Base-by-base conservation (phyloP, 106 monocot species). In the Agapanthus africanus region DNA sequence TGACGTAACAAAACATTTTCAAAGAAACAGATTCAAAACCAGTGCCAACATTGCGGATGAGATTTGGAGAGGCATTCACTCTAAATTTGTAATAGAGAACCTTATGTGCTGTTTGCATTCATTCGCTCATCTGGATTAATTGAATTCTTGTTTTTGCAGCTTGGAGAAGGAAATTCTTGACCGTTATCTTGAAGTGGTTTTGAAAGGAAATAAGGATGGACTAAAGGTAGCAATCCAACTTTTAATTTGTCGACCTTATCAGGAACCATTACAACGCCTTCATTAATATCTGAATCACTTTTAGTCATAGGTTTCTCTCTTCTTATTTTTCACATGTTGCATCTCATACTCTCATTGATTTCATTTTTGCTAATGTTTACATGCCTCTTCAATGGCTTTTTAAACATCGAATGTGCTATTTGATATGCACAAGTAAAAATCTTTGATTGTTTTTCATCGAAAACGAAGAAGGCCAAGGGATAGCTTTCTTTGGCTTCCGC, bases 141-240 rank as follows among this genome's bases (percentile, higher is more conserved):
- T 23, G n/a, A n/a, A n/a, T n/a, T n/a, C n/a, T 11, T 78, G 3
- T 76, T 22, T 78, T 6, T 5, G 46, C 78, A 97, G 97, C 51
- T 79, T 97, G 76, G 95, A 97, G 78, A 97, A 87, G 72, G 95
- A 91, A 73, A 86, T 97, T 70, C 89, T 87, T 64, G 86, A 89
- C 52, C 74, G 88, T 13, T 97, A 97, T 66, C 84, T 97, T 67
- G 87, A 91, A 23, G 78, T 78, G 38, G 95, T 97, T 38, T 73
- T 97, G 72, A 97, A 92, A 66, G 95, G 95, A 36, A 97, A 97
- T 70, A 97, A 82, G 60, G 95, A 97, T 79, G 95, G 95, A 40
- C 70, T 97, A 27, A 91, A 97, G 91, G 95, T 92, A 78, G 65
- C 63, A 64, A 39, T 40, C 21, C 51, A 11, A n/a, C 30, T 11